A percentile compares a stretch with the other conserved stretches of the same genome.
Conservation (phyloP, 1,139 yeast genomes). For the Pichia sp. region DNA sequence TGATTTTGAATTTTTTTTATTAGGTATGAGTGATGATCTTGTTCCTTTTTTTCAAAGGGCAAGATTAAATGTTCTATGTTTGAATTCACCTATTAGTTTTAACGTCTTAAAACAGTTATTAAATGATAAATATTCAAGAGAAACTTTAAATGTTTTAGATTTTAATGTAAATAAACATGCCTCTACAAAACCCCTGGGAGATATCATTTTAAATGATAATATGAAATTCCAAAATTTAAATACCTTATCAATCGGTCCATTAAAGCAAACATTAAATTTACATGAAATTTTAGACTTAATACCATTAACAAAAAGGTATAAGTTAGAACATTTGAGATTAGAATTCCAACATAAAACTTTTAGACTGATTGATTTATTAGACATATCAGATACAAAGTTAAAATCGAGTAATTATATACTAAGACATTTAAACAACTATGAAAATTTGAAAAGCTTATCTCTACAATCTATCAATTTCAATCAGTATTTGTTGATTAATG, state of each 20-base stretch:
- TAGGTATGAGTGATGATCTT: neutral
- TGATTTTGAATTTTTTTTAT: constrained; percentile 21
- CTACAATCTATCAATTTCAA: constrained; percentile 10
- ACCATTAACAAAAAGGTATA: neutral
- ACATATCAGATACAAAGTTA: constrained; percentile 6
- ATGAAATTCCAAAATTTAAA: constrained; percentile 11
- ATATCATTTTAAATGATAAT: neutral
- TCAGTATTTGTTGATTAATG: neutral
- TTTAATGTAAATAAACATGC: constrained; percentile 9
- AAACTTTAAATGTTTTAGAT: constrained; percentile 5
- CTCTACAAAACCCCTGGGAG: constrained; percentile 1
- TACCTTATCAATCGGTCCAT: constrained; percentile 17
- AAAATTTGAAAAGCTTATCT: constrained; percentile 11
- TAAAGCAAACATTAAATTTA: constrained; percentile 13
- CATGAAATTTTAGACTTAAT: constrained; percentile 7
- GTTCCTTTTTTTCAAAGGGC: constrained; percentile 5
- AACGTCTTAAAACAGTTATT: constrained; percentile 10
- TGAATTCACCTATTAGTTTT: constrained; percentile 16
- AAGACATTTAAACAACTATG: constrained; percentile 1
- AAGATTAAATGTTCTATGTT: constrained; percentile 9
- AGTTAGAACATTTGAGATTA: constrained; percentile 7
- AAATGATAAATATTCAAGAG: constrained; percentile 7
- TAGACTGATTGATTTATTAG: constrained; percentile 9
- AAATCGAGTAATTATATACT: constrained; percentile 6
- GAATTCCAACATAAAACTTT: constrained; percentile 7